Evolutionary conservation across 1,139 yeast genomes (phyloP).

Genomic region (Magnusiomyces tetraspermus): DNA sequence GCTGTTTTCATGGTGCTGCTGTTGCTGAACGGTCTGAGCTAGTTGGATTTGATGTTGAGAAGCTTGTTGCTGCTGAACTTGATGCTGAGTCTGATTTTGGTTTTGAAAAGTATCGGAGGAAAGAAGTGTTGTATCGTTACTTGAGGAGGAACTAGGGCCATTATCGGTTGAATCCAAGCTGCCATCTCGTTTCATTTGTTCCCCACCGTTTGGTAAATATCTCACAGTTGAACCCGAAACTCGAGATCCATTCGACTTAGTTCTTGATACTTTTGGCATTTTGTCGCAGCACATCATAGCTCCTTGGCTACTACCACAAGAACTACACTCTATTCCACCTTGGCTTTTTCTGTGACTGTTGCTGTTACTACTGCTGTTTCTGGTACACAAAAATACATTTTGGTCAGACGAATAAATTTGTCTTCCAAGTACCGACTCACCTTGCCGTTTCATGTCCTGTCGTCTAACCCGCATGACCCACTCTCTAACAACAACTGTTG

Average conservation of each 20-base stretch:
- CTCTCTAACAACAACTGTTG: slow-evolving; percentile 66
- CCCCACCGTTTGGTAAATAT: too few relatives aligned
- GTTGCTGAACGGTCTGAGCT: background rate
- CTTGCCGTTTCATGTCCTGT: slow-evolving; percentile 52
- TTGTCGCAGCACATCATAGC: background rate
- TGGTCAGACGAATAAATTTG: slow-evolving; percentile 43
- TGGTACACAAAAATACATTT: background rate
- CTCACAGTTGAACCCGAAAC: too few relatives aligned
- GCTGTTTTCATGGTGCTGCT: background rate
- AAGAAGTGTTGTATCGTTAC: too few relatives aligned
- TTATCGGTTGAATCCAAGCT: too few relatives aligned
- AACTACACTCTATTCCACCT: background rate
- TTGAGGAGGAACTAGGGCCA: too few relatives aligned
- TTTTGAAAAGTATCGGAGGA: too few relatives aligned
- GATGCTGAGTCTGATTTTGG: too few relatives aligned
- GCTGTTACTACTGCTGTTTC: background rate
- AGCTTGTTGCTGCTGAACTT: background rate
- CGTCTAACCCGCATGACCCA: slow-evolving; percentile 68
- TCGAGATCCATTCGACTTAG: too few relatives aligned
- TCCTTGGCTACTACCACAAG: background rate
- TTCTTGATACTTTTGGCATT: too few relatives aligned
- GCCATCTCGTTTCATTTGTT: too few relatives aligned
- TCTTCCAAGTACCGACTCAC: slow-evolving; percentile 68
- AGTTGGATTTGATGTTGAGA: background rate
- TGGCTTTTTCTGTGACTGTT: background rate